Conservation (phyloP, 306 rosid genomes). For the Gynostemma pentaphyllum region DNA sequence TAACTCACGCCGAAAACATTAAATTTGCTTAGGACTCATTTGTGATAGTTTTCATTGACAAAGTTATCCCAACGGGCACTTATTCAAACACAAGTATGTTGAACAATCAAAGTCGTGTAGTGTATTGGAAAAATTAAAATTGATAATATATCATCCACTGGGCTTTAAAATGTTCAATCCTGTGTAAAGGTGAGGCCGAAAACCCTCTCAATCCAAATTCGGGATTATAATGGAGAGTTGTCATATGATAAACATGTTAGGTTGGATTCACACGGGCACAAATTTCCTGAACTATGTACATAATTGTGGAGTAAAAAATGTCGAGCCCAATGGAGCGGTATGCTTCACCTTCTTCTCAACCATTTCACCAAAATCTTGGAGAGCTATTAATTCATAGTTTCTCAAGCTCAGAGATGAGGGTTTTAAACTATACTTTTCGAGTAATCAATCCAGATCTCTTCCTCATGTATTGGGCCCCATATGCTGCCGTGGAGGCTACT, state of each 20-base stretch:
- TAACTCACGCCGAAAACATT: not conserved
- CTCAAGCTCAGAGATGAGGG: not conserved
- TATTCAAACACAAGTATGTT: not conserved
- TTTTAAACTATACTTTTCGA: slow-evolving; percentile 9
- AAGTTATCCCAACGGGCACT: too few relatives aligned
- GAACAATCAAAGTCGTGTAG: not conserved
- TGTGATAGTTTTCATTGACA: too few relatives aligned
- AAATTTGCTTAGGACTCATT: too few relatives aligned
- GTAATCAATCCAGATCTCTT: slow-evolving; percentile 19
- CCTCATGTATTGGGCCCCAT: slow-evolving; percentile 43
- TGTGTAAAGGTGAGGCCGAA: too few relatives aligned
- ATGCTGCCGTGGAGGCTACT: slow-evolving; percentile 48
- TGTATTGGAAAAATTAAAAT: too few relatives aligned
- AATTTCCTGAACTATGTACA: not conserved
- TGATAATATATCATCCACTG: too few relatives aligned
- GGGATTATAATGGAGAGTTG: too few relatives aligned
- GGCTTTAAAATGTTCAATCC: too few relatives aligned
- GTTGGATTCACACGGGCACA: not conserved
- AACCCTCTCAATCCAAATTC: too few relatives aligned
- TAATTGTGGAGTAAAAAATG: not conserved
- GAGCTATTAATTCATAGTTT: not conserved
- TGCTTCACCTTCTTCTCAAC: not conserved
- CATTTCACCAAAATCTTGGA: not conserved
- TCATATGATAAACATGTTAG: not conserved
- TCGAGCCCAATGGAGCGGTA: not conserved